These are phyloP conservation scores for Saccharomycopsis sp. DNA, from an alignment of 805 yeast genomes.

Conservation along the genomic window DNA sequence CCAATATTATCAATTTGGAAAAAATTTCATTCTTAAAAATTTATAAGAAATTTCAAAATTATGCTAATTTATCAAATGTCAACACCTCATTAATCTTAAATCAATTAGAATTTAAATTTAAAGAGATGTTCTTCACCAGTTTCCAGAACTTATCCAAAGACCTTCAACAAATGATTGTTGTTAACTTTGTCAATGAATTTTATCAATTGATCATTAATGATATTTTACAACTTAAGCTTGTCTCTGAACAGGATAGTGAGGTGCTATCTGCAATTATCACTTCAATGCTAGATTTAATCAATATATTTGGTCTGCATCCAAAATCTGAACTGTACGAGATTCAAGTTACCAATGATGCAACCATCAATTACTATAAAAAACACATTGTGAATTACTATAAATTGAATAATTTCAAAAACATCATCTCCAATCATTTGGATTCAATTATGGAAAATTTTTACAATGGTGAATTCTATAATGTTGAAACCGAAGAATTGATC, in stretches of 20 bases:
- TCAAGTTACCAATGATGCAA: constrained; percentile 2
- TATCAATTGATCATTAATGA: constrained; percentile 20
- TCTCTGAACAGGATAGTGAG: constrained; percentile 17
- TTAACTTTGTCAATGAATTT: constrained; percentile 20
- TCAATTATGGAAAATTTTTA: constrained; percentile 39
- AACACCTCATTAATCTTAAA: constrained; percentile 12
- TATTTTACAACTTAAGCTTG: constrained; percentile 12
- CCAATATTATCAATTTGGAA: constrained; percentile 17
- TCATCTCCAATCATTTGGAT: constrained; percentile 26
- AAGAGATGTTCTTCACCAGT: constrained; percentile 21
- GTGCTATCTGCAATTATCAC: constrained; percentile 15
- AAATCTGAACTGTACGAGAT: neutral
- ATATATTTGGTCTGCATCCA: constrained; percentile 4
- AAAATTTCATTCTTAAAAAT: constrained; percentile 20
- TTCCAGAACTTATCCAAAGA: constrained; percentile 14
- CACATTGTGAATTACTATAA: constrained; percentile 14
- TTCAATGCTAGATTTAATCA: constrained; percentile 13
- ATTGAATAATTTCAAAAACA: constrained; percentile 16
- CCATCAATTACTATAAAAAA: constrained; percentile 8
- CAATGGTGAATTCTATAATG: constrained; percentile 38
- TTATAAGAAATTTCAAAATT: constrained; percentile 19
- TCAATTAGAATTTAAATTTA: constrained; percentile 21
- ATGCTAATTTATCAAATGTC: constrained; percentile 6
- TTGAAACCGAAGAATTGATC: constrained; percentile 35
- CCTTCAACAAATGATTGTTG: constrained; percentile 13